Conservation (phyloP, 1,139 yeast genomes). For the Candida tunisiensis region DNA sequence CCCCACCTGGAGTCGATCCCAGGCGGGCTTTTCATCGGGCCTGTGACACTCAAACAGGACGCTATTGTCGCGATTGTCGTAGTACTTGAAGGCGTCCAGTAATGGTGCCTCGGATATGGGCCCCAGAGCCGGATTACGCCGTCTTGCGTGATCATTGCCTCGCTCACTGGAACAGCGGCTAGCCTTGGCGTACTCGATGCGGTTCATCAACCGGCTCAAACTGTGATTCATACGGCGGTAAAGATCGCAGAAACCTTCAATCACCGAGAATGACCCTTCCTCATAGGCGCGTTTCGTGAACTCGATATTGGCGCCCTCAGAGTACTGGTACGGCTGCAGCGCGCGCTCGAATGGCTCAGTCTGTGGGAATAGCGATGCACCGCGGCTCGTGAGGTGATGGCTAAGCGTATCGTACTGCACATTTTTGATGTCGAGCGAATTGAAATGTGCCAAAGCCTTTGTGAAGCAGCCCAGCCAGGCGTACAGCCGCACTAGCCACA, state of each 20-base stretch:
- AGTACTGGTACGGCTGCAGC: conserved; percentile 1
- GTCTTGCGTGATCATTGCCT: too few relatives aligned
- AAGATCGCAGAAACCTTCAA: conserved; percentile 38
- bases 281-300: conserved; percentile 37
- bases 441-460: conserved; percentile 33
- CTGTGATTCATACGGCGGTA: conserved; percentile 11
- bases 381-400: conserved; percentile 35
- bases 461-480: conserved; percentile 38
- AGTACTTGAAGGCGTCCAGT: conserved; percentile 1
- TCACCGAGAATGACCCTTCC: conserved; percentile 37
- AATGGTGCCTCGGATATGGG: not conserved
- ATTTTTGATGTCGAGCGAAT: conserved; percentile 47
- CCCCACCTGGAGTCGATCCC: not conserved
- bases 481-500: conserved; percentile 60
- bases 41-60: conserved; percentile 2
- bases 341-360: conserved; percentile 6
- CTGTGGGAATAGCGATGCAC: conserved; percentile 26
- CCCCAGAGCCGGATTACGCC: too few relatives aligned
- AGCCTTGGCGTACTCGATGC: conserved; percentile 5
- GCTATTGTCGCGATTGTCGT: conserved; percentile 7
- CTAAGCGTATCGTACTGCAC: conserved; percentile 66
- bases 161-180: conserved; percentile 2
- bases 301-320: too few relatives aligned
- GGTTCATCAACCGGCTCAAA: conserved; percentile 7
- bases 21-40: not conserved